Conservation (phyloP, 129 eudicot genomes). For the Chrysanthemum makinoi region DNA sequence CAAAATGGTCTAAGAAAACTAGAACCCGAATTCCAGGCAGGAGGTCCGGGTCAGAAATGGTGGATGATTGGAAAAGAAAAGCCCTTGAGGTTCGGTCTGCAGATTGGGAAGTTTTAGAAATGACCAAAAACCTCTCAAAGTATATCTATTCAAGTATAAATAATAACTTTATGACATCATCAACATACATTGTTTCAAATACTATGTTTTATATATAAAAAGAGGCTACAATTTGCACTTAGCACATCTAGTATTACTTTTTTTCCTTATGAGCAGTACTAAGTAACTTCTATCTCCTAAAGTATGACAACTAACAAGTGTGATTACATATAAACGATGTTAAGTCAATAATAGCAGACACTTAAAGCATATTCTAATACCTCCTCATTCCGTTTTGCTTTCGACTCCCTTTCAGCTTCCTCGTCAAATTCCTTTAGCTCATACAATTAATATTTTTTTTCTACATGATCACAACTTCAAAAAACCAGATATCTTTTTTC, state of each 20-base stretch:
- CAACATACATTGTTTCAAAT: neutral
- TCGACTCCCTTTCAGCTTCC: constrained; percentile 54
- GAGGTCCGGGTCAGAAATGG: constrained; percentile 39
- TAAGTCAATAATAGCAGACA: neutral
- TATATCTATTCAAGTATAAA: constrained; percentile 29
- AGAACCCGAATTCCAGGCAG: constrained; percentile 38
- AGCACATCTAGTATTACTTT: no score
- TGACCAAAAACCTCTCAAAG: constrained; percentile 66
- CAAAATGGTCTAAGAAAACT: constrained; percentile 80
- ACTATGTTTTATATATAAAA: no score
- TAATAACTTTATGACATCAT: constrained; percentile 5
- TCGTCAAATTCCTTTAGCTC: constrained; percentile 70
- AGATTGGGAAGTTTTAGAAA: constrained; percentile 71
- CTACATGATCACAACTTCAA: no score
- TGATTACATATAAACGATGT: neutral
- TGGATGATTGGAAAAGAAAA: constrained; percentile 79
- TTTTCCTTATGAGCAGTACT: no score
- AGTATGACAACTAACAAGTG: neutral
- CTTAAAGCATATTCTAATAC: constrained; percentile 29
- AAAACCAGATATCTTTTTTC: no score
- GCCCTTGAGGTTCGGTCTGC: constrained; percentile 59
- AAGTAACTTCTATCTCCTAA: neutral
- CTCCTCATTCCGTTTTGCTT: constrained; percentile 83
- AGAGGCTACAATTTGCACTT: no score
- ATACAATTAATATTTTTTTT: no score